phyloP scores from a whole-genome alignment of 345 rosid species.

The Syzygium aqueum region DNA sequence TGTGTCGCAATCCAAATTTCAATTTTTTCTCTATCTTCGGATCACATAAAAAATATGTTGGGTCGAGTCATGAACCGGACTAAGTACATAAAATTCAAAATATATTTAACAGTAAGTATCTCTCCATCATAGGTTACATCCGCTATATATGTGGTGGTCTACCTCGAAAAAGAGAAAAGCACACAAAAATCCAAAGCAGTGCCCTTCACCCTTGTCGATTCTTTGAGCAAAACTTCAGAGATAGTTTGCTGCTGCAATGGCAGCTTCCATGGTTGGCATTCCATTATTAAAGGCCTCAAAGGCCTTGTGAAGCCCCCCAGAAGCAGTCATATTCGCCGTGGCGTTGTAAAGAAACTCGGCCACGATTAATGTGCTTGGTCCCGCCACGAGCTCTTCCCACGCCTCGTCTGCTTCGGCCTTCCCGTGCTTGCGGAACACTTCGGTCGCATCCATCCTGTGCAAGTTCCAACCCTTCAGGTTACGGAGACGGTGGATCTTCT shows the following conservation, averaged over 20 bases:
- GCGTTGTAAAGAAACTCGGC: slow-evolving; percentile 32
- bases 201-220: not conserved
- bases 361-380: slow-evolving; percentile 49
- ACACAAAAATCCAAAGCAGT: not conserved
- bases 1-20: no score
- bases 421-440: slow-evolving; percentile 31
- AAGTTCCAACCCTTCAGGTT: slow-evolving; percentile 53
- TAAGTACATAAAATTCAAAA: no score
- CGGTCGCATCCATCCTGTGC: slow-evolving; percentile 56
- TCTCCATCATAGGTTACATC: not conserved
- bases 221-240: not conserved
- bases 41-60: no score
- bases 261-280: not conserved
- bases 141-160: not conserved
- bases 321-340: not conserved
- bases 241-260: slow-evolving; percentile 2
- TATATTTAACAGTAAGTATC: no score
- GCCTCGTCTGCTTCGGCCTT: slow-evolving; percentile 44
- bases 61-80: no score
- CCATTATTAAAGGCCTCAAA: not conserved
- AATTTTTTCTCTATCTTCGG: no score
- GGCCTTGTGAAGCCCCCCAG: not conserved
- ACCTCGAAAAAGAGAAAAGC: not conserved
- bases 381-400: slow-evolving; percentile 54
- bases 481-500: slow-evolving; percentile 48